phyloP scores from a whole-genome alignment of 352 stramenopile species.

The Blastocystis sp. region DNA sequence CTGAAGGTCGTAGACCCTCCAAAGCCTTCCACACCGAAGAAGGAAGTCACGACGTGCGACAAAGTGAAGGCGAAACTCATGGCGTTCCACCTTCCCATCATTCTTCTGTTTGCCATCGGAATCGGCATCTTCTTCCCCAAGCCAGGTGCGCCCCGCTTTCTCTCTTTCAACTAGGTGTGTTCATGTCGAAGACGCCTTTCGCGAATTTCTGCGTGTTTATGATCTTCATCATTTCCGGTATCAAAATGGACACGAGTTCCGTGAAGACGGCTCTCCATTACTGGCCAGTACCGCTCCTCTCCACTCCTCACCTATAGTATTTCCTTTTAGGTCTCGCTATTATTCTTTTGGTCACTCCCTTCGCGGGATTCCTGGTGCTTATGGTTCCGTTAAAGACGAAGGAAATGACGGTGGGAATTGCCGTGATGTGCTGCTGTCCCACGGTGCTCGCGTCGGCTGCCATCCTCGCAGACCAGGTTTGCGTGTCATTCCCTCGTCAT shows the following conservation, averaged over 20 bases:
- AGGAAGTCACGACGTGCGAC: background rate
- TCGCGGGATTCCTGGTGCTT: conserved; percentile 57
- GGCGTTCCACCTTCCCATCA: conserved; percentile 49
- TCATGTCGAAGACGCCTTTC: conserved; percentile 49
- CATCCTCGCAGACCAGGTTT: conserved; percentile 67
- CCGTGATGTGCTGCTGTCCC: conserved; percentile 56
- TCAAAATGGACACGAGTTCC: conserved; percentile 55
- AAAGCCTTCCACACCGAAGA: background rate
- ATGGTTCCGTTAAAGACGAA: conserved; percentile 21
- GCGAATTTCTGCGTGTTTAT: conserved; percentile 67
- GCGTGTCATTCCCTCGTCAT: background rate
- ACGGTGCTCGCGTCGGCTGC: conserved; percentile 63
- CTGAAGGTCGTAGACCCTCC: background rate
- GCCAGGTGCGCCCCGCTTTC: background rate
- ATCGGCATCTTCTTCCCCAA: conserved; percentile 60
- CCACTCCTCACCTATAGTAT: background rate
- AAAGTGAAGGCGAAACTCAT: conserved; percentile 55
- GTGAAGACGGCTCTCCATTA: conserved; percentile 68
- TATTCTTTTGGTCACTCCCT: conserved; percentile 57
- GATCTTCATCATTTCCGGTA: conserved; percentile 72
- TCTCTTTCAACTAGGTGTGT: background rate
- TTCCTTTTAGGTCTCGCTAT: conserved; percentile 51
- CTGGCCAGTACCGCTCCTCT: conserved; percentile 19
- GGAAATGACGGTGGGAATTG: conserved; percentile 62
- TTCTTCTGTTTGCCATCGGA: conserved; percentile 63